Base-by-base conservation (phyloP, 108 stramenopile genomes). In the Seminavis robusta region DNA sequence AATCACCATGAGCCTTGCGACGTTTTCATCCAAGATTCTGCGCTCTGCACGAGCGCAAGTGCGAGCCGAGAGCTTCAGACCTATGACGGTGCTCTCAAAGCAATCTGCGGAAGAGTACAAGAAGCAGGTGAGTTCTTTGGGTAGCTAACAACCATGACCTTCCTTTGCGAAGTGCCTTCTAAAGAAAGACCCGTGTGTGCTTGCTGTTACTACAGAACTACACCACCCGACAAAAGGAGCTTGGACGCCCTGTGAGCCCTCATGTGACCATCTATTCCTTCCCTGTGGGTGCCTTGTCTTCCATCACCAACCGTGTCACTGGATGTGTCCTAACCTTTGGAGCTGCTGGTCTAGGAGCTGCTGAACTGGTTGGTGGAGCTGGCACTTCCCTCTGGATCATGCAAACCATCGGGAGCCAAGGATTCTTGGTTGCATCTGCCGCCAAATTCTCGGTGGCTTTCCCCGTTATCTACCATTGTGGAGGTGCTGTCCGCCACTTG, bases 211-310 rank as follows among this genome's bases (percentile, higher is more conserved):
- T 38, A 16, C 21, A 85, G 83, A 94, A 88, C 53, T 94, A 91
- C 61, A 76, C 74, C 11, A 49, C 72, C 38, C 76, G 94, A 21
- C 86, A 81, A 83, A 77, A 88, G 38, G 70, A 83, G 61, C 92
- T 81, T 5, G 94, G 88, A 13, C 80, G 94, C 25, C 95, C 95
- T 27, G 86, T 97, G 11, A 86, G 83, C 31, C 97, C 97, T 20
- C 97, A 98, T 67, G 93, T 98, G 25, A 88, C 86, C 57, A 95
- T 96, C 51, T 98, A 97, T 65, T 56, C 84, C 33, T 96, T 96
- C 62, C 97, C 97, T 28, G 70, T 90, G 2, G 79, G 59, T 11
- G 96, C 95, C 33, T 21, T 97, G 19, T 60, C 90, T 8, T 90
- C 88, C 43, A 96, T 97, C 71, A 81, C 92, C 39, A 96, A 92